These are phyloP conservation scores for Asclepias syriaca DNA, from an alignment of 257 asterid genomes.

Conservation along the genomic window DNA sequence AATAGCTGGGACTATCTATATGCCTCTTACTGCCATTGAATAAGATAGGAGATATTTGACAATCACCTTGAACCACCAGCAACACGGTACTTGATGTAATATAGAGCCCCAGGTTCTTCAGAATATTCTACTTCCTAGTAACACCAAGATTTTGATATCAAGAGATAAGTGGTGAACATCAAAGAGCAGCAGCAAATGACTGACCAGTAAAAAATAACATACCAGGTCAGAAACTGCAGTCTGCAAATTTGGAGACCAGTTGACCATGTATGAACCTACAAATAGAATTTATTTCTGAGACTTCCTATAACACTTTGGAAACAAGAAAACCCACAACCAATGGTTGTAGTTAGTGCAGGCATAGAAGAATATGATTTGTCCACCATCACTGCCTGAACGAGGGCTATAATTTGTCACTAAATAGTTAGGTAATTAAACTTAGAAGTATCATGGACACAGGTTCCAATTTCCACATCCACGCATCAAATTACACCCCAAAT, in stretches of 20 bases:
- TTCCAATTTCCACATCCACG: background rate
- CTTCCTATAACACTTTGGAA: background rate
- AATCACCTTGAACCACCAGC: constrained; percentile 94
- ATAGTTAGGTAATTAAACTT: background rate
- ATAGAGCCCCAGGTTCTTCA: constrained; percentile 85
- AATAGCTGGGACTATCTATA: background rate
- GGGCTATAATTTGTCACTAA: background rate
- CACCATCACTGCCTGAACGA: background rate
- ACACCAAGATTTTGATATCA: constrained; percentile 12
- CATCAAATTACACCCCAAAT: background rate
- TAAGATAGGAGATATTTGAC: background rate
- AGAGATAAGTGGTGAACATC: constrained; percentile 6
- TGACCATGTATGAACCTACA: constrained; percentile 97
- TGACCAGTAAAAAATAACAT: constrained; percentile 12
- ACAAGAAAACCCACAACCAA: background rate
- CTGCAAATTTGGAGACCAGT: constrained; percentile 98
- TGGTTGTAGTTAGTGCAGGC: background rate
- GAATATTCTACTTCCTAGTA: constrained; percentile 93
- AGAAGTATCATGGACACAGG: background rate
- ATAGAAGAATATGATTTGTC: background rate
- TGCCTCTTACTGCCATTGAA: background rate
- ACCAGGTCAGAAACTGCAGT: constrained; percentile 99
- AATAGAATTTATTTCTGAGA: background rate
- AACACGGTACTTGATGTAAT: constrained; percentile 96
- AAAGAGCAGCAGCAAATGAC: constrained; percentile 10